Percentiles rank a stretch among this genome's conserved stretches.
Evolutionary conservation across 2,329 filamentous ascomycete species (phyloP).

Genomic region (Penicillium sp.): DNA sequence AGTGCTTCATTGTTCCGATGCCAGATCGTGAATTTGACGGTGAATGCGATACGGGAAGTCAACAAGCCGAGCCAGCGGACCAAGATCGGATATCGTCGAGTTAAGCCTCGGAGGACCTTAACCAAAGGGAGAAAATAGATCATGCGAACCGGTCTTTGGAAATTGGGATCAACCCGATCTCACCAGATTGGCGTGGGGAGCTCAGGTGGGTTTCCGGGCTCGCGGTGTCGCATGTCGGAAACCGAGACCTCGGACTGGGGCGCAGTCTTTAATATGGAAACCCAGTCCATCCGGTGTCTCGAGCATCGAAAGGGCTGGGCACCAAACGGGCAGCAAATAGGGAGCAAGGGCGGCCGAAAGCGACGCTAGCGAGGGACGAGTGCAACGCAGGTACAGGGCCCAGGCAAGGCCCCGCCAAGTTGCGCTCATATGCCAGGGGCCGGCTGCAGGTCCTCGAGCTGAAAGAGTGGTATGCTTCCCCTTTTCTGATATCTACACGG

Average conservation of each 20-base stretch:
- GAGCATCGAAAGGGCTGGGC: background rate
- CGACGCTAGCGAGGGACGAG: background rate
- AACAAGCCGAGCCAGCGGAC: background rate
- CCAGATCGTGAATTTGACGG: background rate
- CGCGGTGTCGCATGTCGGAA: background rate
- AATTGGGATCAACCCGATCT: constrained; percentile 21
- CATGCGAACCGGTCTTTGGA: background rate
- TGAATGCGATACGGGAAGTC: background rate
- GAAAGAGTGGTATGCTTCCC: background rate
- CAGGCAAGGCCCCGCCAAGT: background rate
- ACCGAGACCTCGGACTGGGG: background rate
- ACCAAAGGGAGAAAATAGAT: background rate
- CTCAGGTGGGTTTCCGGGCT: constrained; percentile 3
- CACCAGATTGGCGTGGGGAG: constrained; percentile 6
- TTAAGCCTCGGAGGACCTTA: too few relatives aligned
- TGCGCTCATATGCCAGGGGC: background rate
- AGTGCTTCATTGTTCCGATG: background rate
- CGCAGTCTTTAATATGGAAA: background rate
- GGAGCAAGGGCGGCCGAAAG: background rate
- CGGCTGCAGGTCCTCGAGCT: background rate
- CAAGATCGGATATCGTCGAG: background rate
- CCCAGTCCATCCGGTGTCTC: background rate
- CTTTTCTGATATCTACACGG: background rate
- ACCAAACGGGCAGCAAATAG: background rate
- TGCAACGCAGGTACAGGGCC: background rate